Conservation (phyloP, 768 basidiomycete species). For the Agrocybe praecox region DNA sequence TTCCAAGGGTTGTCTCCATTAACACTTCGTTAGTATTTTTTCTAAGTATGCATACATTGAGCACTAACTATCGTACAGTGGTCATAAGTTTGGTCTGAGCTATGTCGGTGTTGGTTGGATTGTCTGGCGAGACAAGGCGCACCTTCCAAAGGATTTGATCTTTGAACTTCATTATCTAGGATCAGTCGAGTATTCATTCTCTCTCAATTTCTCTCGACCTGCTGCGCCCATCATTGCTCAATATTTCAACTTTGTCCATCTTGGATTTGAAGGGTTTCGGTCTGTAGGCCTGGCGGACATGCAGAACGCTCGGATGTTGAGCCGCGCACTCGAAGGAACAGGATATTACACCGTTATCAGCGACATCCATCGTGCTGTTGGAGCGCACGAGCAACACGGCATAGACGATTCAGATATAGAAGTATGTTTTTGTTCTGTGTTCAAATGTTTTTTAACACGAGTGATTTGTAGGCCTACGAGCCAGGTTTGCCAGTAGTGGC, state of each 20-base stretch:
- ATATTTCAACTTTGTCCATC: conserved; percentile 64
- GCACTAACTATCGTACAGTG: conserved; percentile 44
- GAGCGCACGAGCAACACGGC: conserved; percentile 28
- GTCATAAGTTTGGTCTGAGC: conserved; percentile 63
- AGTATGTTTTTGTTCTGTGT: conserved; percentile 33
- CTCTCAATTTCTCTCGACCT: conserved; percentile 63
- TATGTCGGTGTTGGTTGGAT: conserved; percentile 73
- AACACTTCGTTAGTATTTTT: conserved; percentile 47
- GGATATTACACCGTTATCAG: conserved; percentile 56
- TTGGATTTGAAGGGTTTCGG: conserved; percentile 61
- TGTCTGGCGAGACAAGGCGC: conserved; percentile 63
- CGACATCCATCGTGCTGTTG: conserved; percentile 54
- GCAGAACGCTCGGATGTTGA: conserved; percentile 64
- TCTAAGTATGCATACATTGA: conserved; percentile 36
- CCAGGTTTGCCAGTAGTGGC: conserved; percentile 68
- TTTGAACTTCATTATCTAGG: conserved; percentile 67
- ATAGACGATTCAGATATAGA: conserved; percentile 58
- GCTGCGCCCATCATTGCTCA: conserved; percentile 66
- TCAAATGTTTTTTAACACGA: conserved; percentile 17
- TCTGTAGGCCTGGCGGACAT: conserved; percentile 49
- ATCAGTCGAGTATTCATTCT: conserved; percentile 75
- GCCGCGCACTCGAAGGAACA: conserved; percentile 59
- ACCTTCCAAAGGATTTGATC: conserved; percentile 70
- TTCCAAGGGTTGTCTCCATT: conserved; percentile 63
- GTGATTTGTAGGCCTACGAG: conserved; percentile 42